These are phyloP conservation scores for Delphinella strobiligena DNA, from an alignment of 2,329 filamentous ascomycete species.

Conservation along the genomic window DNA sequence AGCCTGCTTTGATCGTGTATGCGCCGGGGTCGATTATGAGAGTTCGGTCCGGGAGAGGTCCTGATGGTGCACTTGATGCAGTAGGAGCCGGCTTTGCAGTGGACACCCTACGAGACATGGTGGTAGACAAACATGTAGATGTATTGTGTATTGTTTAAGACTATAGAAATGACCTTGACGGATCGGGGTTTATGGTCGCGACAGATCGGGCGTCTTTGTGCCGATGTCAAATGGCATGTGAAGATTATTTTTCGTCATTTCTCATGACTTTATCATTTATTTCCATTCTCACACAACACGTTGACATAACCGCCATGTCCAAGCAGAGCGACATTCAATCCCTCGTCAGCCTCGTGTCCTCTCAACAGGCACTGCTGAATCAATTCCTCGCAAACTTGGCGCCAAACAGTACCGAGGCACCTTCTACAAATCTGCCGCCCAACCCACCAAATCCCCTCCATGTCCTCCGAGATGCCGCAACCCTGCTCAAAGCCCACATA, in stretches of 20 bases:
- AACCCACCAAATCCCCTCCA: slow-evolving; percentile 44
- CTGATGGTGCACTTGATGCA: background rate
- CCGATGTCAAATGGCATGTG: background rate
- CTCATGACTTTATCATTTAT: no score
- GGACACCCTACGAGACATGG: background rate
- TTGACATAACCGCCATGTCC: background rate
- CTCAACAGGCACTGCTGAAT: slow-evolving; percentile 19
- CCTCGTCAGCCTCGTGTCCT: slow-evolving; percentile 18
- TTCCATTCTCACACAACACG: no score
- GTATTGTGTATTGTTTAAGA: background rate
- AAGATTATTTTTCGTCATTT: background rate
- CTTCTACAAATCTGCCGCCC: slow-evolving; percentile 13
- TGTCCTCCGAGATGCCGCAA: slow-evolving; percentile 59
- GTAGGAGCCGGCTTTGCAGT: background rate
- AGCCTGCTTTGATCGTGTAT: slow-evolving; percentile 81
- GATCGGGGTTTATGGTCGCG: background rate
- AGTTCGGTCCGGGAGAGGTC: slow-evolving; percentile 31
- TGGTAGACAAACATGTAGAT: background rate
- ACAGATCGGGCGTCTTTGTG: background rate
- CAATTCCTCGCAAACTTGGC: slow-evolving; percentile 20
- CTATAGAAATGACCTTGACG: background rate
- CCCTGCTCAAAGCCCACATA: slow-evolving; percentile 65
- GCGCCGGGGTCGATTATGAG: slow-evolving; percentile 91
- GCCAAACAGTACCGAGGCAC: slow-evolving; percentile 11
- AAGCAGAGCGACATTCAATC: slow-evolving; percentile 12